Evolutionary conservation across 805 yeast species (phyloP).

Genomic region (Yamadazyma phyllophila): DNA sequence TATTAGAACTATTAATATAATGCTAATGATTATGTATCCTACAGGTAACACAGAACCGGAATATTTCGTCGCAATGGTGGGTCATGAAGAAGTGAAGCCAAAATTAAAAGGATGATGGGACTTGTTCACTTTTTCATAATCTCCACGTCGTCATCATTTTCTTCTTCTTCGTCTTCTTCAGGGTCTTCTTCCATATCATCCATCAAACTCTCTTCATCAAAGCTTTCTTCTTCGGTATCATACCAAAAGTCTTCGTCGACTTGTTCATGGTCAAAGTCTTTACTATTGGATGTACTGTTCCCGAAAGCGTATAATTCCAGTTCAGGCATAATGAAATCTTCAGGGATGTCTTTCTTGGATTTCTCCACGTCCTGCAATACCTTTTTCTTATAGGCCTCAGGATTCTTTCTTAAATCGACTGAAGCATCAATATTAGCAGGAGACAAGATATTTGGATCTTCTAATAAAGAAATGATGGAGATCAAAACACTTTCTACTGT

Average conservation of each 20-base stretch:
- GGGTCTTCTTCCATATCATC: slow-evolving; percentile 48
- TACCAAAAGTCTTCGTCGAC: slow-evolving; percentile 86
- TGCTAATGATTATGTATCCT: slow-evolving; percentile 8
- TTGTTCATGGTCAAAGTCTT: slow-evolving; percentile 50
- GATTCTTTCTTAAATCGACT: slow-evolving; percentile 80
- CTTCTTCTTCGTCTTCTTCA: slow-evolving; percentile 60
- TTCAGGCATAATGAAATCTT: slow-evolving; percentile 79
- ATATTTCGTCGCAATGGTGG: not conserved
- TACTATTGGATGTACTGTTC: slow-evolving; percentile 28
- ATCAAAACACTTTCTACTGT: slow-evolving; percentile 88
- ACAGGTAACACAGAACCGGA: not conserved
- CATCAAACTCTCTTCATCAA: slow-evolving; percentile 48
- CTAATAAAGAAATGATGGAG: slow-evolving; percentile 84
- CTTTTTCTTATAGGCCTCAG: slow-evolving; percentile 68
- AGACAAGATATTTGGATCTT: slow-evolving; percentile 89
- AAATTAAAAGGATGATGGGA: no score
- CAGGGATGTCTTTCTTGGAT: slow-evolving; percentile 83
- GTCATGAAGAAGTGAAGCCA: no score
- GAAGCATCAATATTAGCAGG: slow-evolving; percentile 98
- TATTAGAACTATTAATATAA: slow-evolving; percentile 3
- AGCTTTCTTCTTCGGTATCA: slow-evolving; percentile 51
- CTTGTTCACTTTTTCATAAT: slow-evolving; percentile 9
- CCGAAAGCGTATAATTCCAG: slow-evolving; percentile 49
- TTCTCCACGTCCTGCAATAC: slow-evolving; percentile 80
- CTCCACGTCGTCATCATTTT: slow-evolving; percentile 41